Conservation (phyloP, 306 rosid species). For the Corylus americana region DNA sequence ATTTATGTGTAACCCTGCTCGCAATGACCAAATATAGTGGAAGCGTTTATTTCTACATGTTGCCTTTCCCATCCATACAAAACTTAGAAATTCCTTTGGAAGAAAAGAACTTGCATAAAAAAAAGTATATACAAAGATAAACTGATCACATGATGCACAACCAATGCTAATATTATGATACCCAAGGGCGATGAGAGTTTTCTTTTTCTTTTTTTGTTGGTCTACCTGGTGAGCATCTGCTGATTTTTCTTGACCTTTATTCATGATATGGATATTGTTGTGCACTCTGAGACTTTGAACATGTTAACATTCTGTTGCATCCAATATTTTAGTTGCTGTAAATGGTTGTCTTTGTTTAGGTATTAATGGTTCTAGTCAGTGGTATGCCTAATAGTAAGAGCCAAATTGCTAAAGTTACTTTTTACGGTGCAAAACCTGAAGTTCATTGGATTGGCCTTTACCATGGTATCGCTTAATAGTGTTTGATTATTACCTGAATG, state of each 20-base stretch:
- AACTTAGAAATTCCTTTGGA: background rate
- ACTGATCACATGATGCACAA: background rate
- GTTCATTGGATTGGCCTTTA: background rate
- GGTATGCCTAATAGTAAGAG: background rate
- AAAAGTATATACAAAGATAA: background rate
- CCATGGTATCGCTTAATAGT: constrained; percentile 3
- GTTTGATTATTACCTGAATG: background rate
- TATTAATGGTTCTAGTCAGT: background rate
- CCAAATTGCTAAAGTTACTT: background rate
- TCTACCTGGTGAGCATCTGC: background rate
- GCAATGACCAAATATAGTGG: background rate
- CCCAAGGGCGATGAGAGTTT: no score
- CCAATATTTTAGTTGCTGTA: background rate
- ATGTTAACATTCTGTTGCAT: background rate
- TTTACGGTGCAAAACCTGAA: background rate
- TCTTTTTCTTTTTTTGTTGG: background rate
- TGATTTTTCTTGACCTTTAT: background rate
- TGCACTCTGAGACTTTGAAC: background rate
- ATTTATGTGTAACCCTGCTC: background rate
- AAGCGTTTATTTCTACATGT: background rate
- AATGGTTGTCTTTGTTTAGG: background rate
- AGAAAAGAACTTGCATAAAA: background rate
- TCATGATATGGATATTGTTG: background rate
- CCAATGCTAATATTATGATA: background rate
- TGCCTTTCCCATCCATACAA: background rate